Conservation (phyloP, 345 rosid genomes). For the Citrus glauca region DNA sequence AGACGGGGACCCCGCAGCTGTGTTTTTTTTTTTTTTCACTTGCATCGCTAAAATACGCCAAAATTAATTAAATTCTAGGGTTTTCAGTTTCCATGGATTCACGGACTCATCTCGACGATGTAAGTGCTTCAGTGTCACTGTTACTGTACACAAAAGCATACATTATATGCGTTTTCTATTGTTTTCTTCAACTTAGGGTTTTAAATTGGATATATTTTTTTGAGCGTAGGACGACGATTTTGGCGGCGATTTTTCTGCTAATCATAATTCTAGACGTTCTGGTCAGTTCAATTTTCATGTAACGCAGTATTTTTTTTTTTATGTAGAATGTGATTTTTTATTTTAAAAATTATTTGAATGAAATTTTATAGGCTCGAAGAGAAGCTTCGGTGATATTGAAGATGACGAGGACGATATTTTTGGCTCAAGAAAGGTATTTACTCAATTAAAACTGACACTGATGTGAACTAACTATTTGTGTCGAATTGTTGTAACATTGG, state of each 20-base stretch:
- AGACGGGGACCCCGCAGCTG: background rate
- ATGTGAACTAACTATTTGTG: background rate
- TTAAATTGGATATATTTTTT: background rate
- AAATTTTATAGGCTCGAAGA: slow-evolving; percentile 47
- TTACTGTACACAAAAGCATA: too few species aligned
- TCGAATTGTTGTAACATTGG: background rate
- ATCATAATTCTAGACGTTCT: slow-evolving; percentile 42
- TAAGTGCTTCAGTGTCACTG: slow-evolving; percentile 17
- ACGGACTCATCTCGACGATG: slow-evolving; percentile 51
- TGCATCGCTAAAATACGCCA: background rate
- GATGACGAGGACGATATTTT: slow-evolving; percentile 92
- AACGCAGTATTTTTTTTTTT: background rate
- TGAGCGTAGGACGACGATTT: slow-evolving; percentile 74
- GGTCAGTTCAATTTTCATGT: slow-evolving; percentile 31
- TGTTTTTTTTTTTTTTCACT: background rate
- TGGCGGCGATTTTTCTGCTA: slow-evolving; percentile 69
- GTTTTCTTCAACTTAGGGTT: background rate
- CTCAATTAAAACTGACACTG: background rate
- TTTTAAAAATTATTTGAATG: background rate
- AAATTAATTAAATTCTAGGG: slow-evolving; percentile 26
- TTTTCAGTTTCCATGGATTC: slow-evolving; percentile 42
- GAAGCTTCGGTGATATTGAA: slow-evolving; percentile 79
- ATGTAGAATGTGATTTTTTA: background rate
- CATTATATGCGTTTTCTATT: background rate
- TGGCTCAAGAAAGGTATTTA: slow-evolving; percentile 67